Percentiles rank a stretch among this genome's conserved stretches.
Conservation (phyloP, 805 yeast species). For the Saccharomycopsis sp. region DNA sequence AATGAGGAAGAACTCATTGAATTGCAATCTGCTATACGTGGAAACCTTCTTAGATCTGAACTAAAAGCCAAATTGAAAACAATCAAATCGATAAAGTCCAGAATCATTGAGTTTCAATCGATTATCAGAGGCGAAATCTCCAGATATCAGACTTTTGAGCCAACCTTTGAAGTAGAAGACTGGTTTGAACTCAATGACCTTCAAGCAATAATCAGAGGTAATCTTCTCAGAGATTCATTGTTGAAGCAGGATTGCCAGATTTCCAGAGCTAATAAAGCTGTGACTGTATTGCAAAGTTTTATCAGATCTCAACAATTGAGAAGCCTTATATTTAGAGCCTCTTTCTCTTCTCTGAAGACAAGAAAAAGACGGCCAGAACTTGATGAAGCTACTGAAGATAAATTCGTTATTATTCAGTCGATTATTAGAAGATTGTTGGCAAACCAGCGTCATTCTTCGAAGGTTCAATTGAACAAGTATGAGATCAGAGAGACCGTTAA, state of each 20-base stretch:
- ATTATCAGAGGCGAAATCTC: slow-evolving; percentile 29
- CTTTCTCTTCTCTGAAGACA: not conserved
- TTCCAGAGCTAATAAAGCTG: not conserved
- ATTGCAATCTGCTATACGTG: slow-evolving; percentile 34
- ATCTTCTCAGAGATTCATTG: slow-evolving; percentile 28
- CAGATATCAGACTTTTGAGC: slow-evolving; percentile 17
- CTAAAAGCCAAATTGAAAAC: no score
- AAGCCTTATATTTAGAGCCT: not conserved
- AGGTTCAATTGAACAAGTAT: slow-evolving; percentile 10
- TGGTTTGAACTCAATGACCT: slow-evolving; percentile 22
- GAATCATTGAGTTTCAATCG: slow-evolving; percentile 32
- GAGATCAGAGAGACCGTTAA: slow-evolving; percentile 22
- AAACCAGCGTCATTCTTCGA: not conserved
- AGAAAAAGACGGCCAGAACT: not conserved
- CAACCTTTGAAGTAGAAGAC: not conserved
- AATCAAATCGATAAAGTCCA: no score
- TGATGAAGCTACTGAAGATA: not conserved
- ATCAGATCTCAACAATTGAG: slow-evolving; percentile 4
- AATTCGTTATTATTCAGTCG: slow-evolving; percentile 4
- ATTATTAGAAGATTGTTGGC: slow-evolving; percentile 4
- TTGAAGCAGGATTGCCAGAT: slow-evolving; percentile 11
- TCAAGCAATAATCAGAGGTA: slow-evolving; percentile 37
- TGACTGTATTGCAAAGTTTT: slow-evolving; percentile 10
- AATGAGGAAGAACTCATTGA: slow-evolving; percentile 1
- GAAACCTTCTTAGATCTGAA: slow-evolving; percentile 30